phyloP scores from a whole-genome alignment of 2,329 filamentous ascomycete species.

The Lasiodiplodia sp. region DNA sequence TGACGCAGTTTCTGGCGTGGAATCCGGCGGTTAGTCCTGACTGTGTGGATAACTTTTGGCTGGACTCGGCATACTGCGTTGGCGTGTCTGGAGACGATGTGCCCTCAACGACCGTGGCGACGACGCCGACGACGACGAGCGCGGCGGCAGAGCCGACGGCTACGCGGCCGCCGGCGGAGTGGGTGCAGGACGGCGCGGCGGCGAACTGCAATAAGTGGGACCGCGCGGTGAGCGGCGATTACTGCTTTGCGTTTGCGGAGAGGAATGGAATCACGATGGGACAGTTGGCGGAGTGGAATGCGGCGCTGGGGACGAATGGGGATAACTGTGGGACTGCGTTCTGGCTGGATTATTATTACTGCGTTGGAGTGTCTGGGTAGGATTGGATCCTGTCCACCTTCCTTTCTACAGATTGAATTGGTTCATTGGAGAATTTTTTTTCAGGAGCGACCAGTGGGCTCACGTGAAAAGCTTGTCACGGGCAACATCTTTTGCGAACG shows the following conservation, averaged over 20 bases:
- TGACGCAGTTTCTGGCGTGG: constrained; percentile 2
- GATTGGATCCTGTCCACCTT: not conserved
- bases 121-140: not conserved
- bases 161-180: constrained; percentile 1
- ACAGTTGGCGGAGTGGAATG: constrained; percentile 34
- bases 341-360: constrained; percentile 32
- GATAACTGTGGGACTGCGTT: constrained; percentile 32
- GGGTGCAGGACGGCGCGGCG: constrained; percentile 2
- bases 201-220: constrained; percentile 14
- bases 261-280: constrained; percentile 33
- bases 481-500: no score
- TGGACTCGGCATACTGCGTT: not conserved
- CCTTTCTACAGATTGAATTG: not conserved
- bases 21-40: not conserved
- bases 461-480: no score
- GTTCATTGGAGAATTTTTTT: not conserved
- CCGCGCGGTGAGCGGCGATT: constrained; percentile 15
- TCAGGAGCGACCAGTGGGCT: not conserved
- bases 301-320: constrained; percentile 30
- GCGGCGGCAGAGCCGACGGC: constrained; percentile 3
- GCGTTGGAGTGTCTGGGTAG: constrained; percentile 12
- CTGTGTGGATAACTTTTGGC: not conserved
- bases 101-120: not conserved
- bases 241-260: constrained; percentile 31
- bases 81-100: not conserved